Evolutionary conservation across 306 rosid species (phyloP).

Genomic region (Gynostemma pentaphyllum): DNA sequence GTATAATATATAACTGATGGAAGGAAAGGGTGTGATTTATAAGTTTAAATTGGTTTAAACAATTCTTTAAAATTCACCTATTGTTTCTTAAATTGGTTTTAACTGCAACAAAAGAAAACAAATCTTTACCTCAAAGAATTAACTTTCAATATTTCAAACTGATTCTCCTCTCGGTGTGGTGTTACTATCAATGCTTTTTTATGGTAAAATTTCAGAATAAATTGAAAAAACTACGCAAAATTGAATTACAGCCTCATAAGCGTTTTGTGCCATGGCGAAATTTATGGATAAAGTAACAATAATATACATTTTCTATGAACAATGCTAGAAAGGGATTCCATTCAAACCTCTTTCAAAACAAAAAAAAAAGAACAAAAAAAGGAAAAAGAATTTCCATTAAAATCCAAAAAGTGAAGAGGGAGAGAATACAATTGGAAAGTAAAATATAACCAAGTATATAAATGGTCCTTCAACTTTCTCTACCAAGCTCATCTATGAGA

Average conservation of each 20-base stretch:
- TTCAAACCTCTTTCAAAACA: too few species aligned
- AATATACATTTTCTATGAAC: background rate
- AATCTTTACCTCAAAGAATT: background rate
- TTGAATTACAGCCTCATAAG: background rate
- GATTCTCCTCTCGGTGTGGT: background rate
- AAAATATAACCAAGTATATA: background rate
- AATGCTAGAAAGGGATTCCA: background rate
- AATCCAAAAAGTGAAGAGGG: background rate
- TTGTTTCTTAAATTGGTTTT: conserved; percentile 1
- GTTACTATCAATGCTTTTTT: background rate
- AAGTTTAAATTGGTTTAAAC: too few species aligned
- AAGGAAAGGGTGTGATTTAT: too few species aligned
- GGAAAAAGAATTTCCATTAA: background rate
- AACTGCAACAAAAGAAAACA: background rate
- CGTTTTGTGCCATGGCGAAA: background rate
- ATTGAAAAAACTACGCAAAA: background rate
- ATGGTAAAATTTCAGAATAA: background rate
- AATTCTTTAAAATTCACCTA: too few species aligned
- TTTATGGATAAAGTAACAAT: background rate
- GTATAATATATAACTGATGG: too few species aligned
- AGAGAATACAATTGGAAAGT: background rate
- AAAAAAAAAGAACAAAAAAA: too few species aligned
- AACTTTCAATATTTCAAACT: background rate
- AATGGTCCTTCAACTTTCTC: conserved; percentile 3
- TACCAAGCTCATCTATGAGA: conserved; percentile 1